Percentiles rank a stretch among this genome's conserved stretches.
Conservation (phyloP, 2,329 filamentous ascomycete species). For the Xylariaceae sp. region DNA sequence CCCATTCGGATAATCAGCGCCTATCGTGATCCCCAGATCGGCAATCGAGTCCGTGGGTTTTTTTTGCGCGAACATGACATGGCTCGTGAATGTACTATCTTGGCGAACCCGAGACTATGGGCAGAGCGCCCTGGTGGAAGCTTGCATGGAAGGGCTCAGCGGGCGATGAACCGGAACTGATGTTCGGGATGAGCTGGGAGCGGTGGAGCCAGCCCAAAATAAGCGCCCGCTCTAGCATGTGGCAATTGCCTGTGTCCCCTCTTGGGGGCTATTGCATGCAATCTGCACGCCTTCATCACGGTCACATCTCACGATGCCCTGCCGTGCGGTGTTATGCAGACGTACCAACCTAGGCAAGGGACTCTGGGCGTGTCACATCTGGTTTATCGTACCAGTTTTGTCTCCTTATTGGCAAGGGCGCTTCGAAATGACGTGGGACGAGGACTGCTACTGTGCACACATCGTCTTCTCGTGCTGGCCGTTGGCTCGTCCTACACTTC, state of each 20-base stretch:
- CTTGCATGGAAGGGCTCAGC: no score
- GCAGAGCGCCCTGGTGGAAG: no score
- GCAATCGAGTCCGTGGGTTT: no score
- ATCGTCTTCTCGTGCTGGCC: no score
- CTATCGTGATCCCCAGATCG: no score
- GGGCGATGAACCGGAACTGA: no score
- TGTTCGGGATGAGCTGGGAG: no score
- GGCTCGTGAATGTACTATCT: no score
- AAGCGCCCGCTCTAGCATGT: constrained; percentile 14
- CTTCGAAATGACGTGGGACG: not conserved
- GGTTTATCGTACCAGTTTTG: not conserved
- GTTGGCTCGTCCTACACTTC: no score
- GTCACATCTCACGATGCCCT: constrained; percentile 21
- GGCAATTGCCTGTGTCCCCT: not conserved
- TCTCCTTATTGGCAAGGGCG: not conserved
- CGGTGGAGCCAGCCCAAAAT: constrained; percentile 4
- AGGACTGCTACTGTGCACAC: no score
- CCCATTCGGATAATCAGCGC: no score
- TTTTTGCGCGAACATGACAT: no score
- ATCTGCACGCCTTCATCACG: constrained; percentile 25
- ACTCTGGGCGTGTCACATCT: not conserved
- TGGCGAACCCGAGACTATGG: not conserved
- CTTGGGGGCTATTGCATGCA: constrained; percentile 11
- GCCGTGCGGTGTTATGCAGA: constrained; percentile 9
- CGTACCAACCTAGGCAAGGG: not conserved